phyloP scores from a whole-genome alignment of 2,329 filamentous ascomycete genomes.

The Pseudogymnoascus pannorum region DNA sequence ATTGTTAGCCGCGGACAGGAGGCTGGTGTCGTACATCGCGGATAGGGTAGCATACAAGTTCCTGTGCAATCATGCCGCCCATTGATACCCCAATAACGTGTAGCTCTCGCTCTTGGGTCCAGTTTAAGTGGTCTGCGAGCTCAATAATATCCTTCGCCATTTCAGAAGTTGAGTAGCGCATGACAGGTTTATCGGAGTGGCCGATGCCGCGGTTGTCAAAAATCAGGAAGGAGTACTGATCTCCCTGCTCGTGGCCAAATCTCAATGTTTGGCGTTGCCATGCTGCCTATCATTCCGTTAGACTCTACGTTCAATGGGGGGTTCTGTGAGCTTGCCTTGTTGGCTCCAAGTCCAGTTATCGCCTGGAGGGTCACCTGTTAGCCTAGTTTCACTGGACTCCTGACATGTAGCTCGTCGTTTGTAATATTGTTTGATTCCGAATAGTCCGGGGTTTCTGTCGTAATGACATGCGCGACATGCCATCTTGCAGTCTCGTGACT shows the following conservation, averaged over 20 bases:
- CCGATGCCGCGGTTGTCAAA: slow-evolving; percentile 85
- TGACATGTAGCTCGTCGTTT: neutral
- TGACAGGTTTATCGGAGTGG: slow-evolving; percentile 66
- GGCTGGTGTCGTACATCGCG: slow-evolving; percentile 12
- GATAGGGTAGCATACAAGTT: slow-evolving; percentile 45
- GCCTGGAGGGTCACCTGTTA: slow-evolving; percentile 42
- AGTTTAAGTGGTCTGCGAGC: slow-evolving; percentile 60
- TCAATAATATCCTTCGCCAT: slow-evolving; percentile 78
- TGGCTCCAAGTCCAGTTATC: slow-evolving; percentile 72
- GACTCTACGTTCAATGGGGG: slow-evolving; percentile 5
- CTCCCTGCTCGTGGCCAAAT: slow-evolving; percentile 65
- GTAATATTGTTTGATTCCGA: neutral
- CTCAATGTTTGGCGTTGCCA: slow-evolving; percentile 81
- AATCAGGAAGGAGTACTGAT: slow-evolving; percentile 65
- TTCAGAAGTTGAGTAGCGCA: slow-evolving; percentile 72
- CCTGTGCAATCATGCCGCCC: slow-evolving; percentile 89
- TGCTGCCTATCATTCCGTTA: slow-evolving; percentile 40
- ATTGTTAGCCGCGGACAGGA: neutral
- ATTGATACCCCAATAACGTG: slow-evolving; percentile 75
- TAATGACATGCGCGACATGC: neutral
- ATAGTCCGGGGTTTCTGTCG: neutral
- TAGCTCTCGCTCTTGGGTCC: slow-evolving; percentile 50
- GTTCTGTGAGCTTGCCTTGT: slow-evolving; percentile 32
- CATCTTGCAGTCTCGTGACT: slow-evolving; percentile 29
- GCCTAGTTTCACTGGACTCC: neutral